Evolutionary conservation across 768 basidiomycete species (phyloP).

Genomic region (Kwoniella sp.): DNA sequence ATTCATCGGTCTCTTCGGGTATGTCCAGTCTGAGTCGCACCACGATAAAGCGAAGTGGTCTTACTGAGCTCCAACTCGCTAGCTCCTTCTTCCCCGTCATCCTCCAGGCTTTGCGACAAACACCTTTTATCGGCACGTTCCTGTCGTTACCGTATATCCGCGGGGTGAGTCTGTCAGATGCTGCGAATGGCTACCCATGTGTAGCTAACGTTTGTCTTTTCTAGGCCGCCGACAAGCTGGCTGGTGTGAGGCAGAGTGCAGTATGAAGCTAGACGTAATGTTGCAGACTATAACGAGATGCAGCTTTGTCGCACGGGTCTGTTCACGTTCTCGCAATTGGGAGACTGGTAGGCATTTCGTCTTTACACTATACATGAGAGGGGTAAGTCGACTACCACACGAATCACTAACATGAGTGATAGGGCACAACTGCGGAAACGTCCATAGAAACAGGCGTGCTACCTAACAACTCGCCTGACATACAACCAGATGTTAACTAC

Average conservation of each 20-base stretch:
- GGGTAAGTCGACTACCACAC: no score
- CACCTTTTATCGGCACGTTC: slow-evolving; percentile 83
- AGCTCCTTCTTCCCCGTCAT: slow-evolving; percentile 99
- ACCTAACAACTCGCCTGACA: no score
- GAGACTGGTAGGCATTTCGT: no score
- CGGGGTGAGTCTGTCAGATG: slow-evolving; percentile 62
- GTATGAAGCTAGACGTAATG: slow-evolving; percentile 15
- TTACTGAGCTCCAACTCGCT: neutral
- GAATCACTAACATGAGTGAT: no score
- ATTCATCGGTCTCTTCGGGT: slow-evolving; percentile 97
- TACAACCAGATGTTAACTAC: no score
- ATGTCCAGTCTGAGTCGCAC: slow-evolving; percentile 40
- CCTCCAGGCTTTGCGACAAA: slow-evolving; percentile 88
- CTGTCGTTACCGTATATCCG: slow-evolving; percentile 83
- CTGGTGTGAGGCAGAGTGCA: slow-evolving; percentile 63
- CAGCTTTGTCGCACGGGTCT: no score
- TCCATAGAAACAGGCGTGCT: no score
- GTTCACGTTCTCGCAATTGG: no score
- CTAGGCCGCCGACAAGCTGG: slow-evolving; percentile 73
- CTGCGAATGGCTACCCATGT: no score
- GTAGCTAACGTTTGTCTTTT: neutral
- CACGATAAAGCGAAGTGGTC: neutral
- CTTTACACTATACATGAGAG: no score
- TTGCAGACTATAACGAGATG: neutral
- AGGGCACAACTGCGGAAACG: no score